A percentile compares a stretch with the other conserved stretches of the same genome.
Conservation (phyloP, 805 yeast species). For the Wickerhamia fluorescens region DNA sequence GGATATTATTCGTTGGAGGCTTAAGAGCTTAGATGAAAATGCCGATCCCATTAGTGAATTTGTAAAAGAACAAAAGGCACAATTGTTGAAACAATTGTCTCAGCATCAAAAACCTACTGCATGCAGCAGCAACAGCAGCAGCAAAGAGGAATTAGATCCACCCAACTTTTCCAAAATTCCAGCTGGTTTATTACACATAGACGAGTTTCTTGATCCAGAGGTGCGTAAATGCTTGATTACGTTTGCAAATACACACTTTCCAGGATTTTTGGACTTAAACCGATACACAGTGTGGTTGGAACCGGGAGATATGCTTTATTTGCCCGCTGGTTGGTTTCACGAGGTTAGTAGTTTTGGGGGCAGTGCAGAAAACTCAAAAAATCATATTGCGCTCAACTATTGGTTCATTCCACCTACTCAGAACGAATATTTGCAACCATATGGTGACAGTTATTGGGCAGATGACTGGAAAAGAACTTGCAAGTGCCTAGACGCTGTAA, state of each 20-base stretch:
- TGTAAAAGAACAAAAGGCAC: conserved; percentile 10
- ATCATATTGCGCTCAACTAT: conserved; percentile 62
- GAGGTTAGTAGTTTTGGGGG: conserved; percentile 63
- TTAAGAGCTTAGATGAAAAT: conserved; percentile 19
- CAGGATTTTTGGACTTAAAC: conserved; percentile 37
- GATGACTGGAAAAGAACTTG: conserved; percentile 43
- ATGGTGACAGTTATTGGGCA: conserved; percentile 47
- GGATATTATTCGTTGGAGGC: conserved; percentile 40
- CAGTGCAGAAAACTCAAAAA: conserved; percentile 5
- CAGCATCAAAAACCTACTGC: conserved; percentile 7
- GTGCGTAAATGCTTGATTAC: conserved; percentile 19
- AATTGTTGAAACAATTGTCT: conserved; percentile 3
- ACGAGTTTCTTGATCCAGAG: conserved; percentile 36
- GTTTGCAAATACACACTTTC: conserved; percentile 39
- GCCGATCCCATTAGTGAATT: conserved; percentile 3
- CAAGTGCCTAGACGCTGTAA: conserved; percentile 14
- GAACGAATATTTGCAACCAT: conserved; percentile 21
- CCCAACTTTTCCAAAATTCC: conserved; percentile 65
- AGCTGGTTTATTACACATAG: conserved; percentile 54
- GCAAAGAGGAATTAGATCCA: conserved; percentile 43
- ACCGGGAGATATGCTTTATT: conserved; percentile 61
- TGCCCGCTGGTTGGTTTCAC: conserved; percentile 81
- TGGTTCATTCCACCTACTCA: conserved; percentile 68
- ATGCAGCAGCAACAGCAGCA: too few species aligned
- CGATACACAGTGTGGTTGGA: conserved; percentile 41